phyloP scores from a whole-genome alignment of 805 yeast species.

The Cyberlindnera americana region DNA sequence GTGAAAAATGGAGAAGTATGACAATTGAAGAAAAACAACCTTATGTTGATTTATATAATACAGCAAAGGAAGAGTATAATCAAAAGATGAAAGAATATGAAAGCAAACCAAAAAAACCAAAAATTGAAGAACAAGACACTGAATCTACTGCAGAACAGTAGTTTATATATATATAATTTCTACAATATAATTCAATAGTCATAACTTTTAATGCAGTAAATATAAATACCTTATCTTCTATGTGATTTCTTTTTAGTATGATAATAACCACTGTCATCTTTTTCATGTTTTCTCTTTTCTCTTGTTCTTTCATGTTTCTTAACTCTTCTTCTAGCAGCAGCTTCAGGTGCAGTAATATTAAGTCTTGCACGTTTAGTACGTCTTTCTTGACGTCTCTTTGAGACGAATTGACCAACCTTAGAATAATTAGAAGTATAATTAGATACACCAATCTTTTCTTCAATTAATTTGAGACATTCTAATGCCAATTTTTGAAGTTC shows the following conservation, averaged over 20 bases:
- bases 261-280: conserved; percentile 74
- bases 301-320: conserved; percentile 72
- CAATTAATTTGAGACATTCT: conserved; percentile 68
- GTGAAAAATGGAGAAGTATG: conserved; percentile 82
- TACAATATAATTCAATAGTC: not conserved
- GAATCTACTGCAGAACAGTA: conserved; percentile 12
- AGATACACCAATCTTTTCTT: conserved; percentile 66
- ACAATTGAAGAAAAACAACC: conserved; percentile 68
- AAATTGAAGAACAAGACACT: conserved; percentile 6
- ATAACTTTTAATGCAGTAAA: not conserved
- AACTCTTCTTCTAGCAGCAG: conserved; percentile 73
- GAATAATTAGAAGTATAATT: conserved; percentile 60
- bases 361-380: conserved; percentile 70
- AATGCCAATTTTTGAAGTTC: conserved; percentile 51
- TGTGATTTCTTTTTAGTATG: conserved; percentile 47
- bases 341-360: conserved; percentile 75
- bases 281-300: conserved; percentile 71
- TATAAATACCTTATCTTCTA: conserved; percentile 9
- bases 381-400: conserved; percentile 68
- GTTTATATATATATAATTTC: too few relatives aligned
- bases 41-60: conserved; percentile 70
- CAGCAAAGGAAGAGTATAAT: conserved; percentile 72
- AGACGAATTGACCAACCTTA: conserved; percentile 58
- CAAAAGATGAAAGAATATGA: conserved; percentile 62
- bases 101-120: conserved; percentile 16